These are phyloP conservation scores for Beauveria sp. DNA, from an alignment of 2,329 filamentous ascomycete genomes.

Conservation along the genomic window DNA sequence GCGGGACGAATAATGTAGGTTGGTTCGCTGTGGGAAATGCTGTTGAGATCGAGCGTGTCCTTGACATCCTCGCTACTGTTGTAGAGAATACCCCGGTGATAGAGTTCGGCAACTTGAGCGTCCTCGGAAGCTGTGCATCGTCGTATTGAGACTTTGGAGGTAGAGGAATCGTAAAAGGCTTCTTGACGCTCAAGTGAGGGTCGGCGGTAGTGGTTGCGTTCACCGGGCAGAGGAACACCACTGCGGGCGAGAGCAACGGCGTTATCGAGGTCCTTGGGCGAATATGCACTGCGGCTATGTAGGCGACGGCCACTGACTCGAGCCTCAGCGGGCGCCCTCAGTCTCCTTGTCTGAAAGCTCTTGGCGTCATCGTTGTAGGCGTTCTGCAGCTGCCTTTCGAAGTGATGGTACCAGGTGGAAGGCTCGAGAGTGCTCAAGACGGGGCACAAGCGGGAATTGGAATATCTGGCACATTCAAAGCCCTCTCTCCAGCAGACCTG, in stretches of 20 bases:
- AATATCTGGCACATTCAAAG: neutral
- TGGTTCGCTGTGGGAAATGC: conserved; percentile 30
- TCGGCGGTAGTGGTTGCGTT: conserved; percentile 25
- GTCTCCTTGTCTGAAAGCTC: neutral
- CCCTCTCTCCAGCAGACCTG: neutral
- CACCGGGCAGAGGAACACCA: conserved; percentile 28
- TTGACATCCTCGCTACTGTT: conserved; percentile 16
- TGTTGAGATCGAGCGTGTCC: conserved; percentile 28
- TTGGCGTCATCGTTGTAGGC: neutral
- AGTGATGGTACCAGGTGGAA: neutral
- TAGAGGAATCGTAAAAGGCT: conserved; percentile 36
- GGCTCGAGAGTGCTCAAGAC: neutral
- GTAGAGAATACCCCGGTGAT: conserved; percentile 37
- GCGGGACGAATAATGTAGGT: conserved; percentile 30
- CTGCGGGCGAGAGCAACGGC: conserved; percentile 28
- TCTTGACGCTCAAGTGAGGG: conserved; percentile 39
- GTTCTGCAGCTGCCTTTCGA: neutral
- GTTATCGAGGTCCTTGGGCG: conserved; percentile 17
- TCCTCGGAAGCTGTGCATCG: conserved; percentile 23
- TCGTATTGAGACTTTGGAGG: conserved; percentile 22
- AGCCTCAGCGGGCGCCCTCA: neutral
- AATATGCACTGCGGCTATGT: neutral
- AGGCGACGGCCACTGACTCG: neutral
- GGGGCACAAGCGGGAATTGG: neutral
- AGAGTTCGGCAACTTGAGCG: conserved; percentile 32